These are phyloP conservation scores for Dryadomyces quercivorus DNA, from an alignment of 2,329 filamentous ascomycete species.

Conservation along the genomic window DNA sequence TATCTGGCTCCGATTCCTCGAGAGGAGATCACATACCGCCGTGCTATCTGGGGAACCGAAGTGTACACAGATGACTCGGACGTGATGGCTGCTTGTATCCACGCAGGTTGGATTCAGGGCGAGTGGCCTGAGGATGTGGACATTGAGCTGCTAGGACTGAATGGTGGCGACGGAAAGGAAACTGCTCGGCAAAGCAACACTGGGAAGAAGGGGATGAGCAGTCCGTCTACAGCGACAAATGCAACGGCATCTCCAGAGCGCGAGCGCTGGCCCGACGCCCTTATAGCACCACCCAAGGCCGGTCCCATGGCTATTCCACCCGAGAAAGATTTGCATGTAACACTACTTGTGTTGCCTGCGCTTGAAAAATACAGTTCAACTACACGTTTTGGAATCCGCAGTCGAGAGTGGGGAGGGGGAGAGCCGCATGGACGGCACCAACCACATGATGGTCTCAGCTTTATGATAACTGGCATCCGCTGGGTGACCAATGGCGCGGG, in stretches of 20 bases:
- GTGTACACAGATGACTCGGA: constrained; percentile 96
- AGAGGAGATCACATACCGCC: constrained; percentile 70
- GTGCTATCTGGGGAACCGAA: constrained; percentile 84
- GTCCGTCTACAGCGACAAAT: not conserved
- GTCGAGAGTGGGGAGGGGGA: constrained; percentile 65
- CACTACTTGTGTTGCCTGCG: constrained; percentile 67
- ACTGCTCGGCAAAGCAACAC: constrained; percentile 16
- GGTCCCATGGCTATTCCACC: constrained; percentile 52
- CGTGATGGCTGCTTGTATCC: constrained; percentile 81
- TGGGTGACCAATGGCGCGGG: constrained; percentile 72
- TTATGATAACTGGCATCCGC: constrained; percentile 66
- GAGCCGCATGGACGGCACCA: constrained; percentile 11
- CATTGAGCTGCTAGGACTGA: constrained; percentile 49
- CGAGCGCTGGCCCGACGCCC: constrained; percentile 24
- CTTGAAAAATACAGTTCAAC: constrained; percentile 65
- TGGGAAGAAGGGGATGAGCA: constrained; percentile 15
- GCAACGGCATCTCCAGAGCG: not conserved
- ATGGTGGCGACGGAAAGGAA: constrained; percentile 14
- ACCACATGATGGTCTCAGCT: constrained; percentile 75
- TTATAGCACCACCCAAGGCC: constrained; percentile 41
- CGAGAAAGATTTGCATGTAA: constrained; percentile 76
- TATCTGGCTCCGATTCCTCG: constrained; percentile 59
- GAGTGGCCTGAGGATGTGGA: constrained; percentile 76
- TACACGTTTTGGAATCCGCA: constrained; percentile 69
- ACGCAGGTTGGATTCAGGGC: constrained; percentile 83